Evolutionary conservation across 2,329 filamentous ascomycete genomes (phyloP).

Genomic region (Diaporthe helianthi): DNA sequence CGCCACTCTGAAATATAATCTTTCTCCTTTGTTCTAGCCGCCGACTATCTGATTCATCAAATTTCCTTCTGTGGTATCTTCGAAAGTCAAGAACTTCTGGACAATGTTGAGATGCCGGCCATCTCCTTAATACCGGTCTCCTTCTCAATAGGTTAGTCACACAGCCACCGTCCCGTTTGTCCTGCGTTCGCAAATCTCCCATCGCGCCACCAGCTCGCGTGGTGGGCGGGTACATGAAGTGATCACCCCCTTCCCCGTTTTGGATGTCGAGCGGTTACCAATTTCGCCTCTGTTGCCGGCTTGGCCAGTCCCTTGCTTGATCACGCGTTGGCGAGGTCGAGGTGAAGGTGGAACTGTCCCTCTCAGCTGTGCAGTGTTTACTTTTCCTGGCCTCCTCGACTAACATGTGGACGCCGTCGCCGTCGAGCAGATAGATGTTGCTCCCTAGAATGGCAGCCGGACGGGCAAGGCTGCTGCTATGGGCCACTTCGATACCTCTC

Average conservation of each 20-base stretch:
- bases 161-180: slow-evolving; percentile 35
- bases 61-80: slow-evolving; percentile 41
- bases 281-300: slow-evolving; percentile 8
- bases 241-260: slow-evolving; percentile 13
- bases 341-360: neutral
- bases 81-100: slow-evolving; percentile 34
- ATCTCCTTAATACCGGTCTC: slow-evolving; percentile 40
- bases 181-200: slow-evolving; percentile 13
- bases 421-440: slow-evolving; percentile 47
- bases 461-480: slow-evolving; percentile 31
- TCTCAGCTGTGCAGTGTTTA: neutral
- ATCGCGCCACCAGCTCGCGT: slow-evolving; percentile 9
- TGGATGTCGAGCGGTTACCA: slow-evolving; percentile 20
- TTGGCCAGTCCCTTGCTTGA: neutral
- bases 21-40: slow-evolving; percentile 34
- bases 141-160: slow-evolving; percentile 44
- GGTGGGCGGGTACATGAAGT: slow-evolving; percentile 17
- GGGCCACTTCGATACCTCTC: slow-evolving; percentile 28
- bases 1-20: neutral
- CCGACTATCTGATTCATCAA: slow-evolving; percentile 33
- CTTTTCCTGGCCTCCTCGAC: slow-evolving; percentile 6
- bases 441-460: slow-evolving; percentile 49
- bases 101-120: slow-evolving; percentile 46
- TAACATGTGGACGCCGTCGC: slow-evolving; percentile 5
- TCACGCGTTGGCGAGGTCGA: neutral